Evolutionary conservation across 805 yeast genomes (phyloP).

Genomic region (Schwanniomyces sp.): DNA sequence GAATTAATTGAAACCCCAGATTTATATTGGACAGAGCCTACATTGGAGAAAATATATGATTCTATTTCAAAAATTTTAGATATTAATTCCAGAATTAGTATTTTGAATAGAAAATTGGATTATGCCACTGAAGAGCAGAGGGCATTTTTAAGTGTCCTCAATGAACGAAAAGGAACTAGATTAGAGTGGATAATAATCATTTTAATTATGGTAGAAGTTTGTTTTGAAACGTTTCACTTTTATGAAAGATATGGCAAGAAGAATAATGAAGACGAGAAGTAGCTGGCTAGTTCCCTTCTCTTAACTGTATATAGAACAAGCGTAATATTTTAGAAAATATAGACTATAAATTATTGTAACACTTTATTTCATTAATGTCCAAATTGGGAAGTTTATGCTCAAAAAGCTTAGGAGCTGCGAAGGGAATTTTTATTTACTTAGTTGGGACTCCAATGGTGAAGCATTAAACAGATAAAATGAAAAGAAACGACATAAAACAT

Average conservation of each 20-base stretch:
- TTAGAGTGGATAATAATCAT: conserved; percentile 88
- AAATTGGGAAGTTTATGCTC: background rate
- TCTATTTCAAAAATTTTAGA: conserved; percentile 72
- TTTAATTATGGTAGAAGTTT: conserved; percentile 80
- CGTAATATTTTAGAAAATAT: background rate
- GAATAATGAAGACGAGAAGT: background rate
- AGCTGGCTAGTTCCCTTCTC: background rate
- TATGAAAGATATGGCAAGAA: conserved; percentile 46
- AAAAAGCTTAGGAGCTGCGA: background rate
- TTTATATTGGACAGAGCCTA: conserved; percentile 90
- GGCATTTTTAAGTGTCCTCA: conserved; percentile 70
- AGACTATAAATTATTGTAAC: background rate
- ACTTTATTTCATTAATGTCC: background rate
- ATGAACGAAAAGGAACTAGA: conserved; percentile 72
- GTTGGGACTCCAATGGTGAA: background rate
- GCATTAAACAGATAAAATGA: background rate
- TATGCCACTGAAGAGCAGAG: conserved; percentile 88
- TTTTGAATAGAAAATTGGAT: conserved; percentile 81
- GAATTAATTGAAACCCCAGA: conserved; percentile 93
- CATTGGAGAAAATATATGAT: conserved; percentile 72
- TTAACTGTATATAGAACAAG: background rate
- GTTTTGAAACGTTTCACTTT: conserved; percentile 77
- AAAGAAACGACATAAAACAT: background rate
- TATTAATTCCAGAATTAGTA: conserved; percentile 71
- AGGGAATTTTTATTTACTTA: background rate